Evolutionary conservation across 2,329 filamentous ascomycete genomes (phyloP).

Genomic region (Colletotrichum agaves): DNA sequence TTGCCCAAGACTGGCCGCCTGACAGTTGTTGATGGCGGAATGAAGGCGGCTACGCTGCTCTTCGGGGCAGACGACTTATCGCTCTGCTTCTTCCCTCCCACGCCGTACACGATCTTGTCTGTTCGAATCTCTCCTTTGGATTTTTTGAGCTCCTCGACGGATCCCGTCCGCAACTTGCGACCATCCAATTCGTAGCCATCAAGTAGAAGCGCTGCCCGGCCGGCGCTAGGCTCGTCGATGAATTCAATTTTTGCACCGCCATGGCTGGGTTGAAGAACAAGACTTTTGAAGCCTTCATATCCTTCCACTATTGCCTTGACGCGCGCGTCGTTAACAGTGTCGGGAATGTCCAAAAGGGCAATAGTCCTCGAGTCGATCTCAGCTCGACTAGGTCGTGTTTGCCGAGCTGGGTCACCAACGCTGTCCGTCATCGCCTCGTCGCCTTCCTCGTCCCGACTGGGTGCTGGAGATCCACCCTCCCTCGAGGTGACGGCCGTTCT

Average conservation of each 20-base stretch:
- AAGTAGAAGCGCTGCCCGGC: constrained; percentile 73
- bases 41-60: constrained; percentile 46
- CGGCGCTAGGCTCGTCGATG: constrained; percentile 73
- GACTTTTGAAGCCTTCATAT: constrained; percentile 76
- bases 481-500: constrained; percentile 56
- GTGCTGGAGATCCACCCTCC: constrained; percentile 49
- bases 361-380: constrained; percentile 76
- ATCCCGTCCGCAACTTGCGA: constrained; percentile 64
- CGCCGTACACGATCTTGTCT: constrained; percentile 53
- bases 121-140: constrained; percentile 58
- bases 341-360: constrained; percentile 85
- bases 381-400: constrained; percentile 48
- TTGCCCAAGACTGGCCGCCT: constrained; percentile 55
- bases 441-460: constrained; percentile 49
- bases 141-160: constrained; percentile 64
- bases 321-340: constrained; percentile 90
- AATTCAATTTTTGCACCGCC: constrained; percentile 90
- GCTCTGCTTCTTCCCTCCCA: constrained; percentile 42
- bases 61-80: constrained; percentile 42
- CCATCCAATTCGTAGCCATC: constrained; percentile 66
- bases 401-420: constrained; percentile 25
- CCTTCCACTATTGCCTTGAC: constrained; percentile 78
- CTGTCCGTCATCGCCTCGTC: constrained; percentile 53
- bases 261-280: constrained; percentile 83
- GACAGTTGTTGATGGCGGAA: constrained; percentile 56